Evolutionary conservation across 352 stramenopile genomes (phyloP), one percentile per base, ranked within the genome.

Genomic region (Globisporangium uncinulatum): DNA sequence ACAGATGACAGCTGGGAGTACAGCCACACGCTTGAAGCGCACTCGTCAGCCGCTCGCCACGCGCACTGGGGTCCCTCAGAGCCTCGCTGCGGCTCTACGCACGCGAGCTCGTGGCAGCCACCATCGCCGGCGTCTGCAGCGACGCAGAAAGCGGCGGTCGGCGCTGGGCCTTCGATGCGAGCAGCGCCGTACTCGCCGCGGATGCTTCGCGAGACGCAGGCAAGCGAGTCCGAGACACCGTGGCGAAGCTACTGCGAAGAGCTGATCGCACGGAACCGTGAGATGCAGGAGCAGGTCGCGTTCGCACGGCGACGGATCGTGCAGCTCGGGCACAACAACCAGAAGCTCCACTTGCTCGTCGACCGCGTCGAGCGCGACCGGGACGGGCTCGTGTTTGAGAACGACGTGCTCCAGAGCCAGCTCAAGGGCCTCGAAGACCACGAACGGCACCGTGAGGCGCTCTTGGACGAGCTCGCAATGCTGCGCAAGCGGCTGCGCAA

Each of bases 361-460:
- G 83, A 94, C 49, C 78, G 83, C n/a, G 78, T 94, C 41, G 85
- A 94, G 48, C 83, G 79, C 49, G 85, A 94, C 52, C 85, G 85
- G 13, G 83, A 94, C 41, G 76, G 83, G 4, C 61, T 94, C 29
- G 54, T 93, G 31, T 83, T 89, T 57, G 85, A 94, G 52, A 94
- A 92, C 51, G 81, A 94, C 54, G 56, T 91, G 31, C 64, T 94
- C 15, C 83, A 92, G 54, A 82, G 71, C 8, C 80, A 91, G 66
- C 44, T 93, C 6, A 69, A 89, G 37, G 81, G 74, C 7, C 84
- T 84, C 49, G 75, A 87, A 39, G 70, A 86, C 46, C 73, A 86
- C 37, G 81, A 89, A 39, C 59, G 76, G 6, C 73, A 89, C 36
- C 79, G 90, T 51, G 80, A 90, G 34, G 79, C 73, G 6, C 55